These are phyloP conservation scores for Malassezia pachydermatis DNA, from an alignment of 1,284 basidiomycete species.

Conservation along the genomic window DNA sequence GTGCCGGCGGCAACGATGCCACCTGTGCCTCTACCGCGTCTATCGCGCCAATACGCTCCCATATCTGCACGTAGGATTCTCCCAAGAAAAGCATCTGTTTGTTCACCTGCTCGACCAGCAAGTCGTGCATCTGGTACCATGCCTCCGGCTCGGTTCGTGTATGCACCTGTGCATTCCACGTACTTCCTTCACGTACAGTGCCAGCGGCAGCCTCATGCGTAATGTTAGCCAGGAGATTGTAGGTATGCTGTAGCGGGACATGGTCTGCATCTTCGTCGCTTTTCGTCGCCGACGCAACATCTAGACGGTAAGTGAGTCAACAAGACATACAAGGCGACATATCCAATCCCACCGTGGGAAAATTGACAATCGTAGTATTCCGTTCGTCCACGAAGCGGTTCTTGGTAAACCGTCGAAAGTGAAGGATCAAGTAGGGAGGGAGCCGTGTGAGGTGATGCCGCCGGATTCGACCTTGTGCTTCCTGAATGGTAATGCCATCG, in stretches of 20 bases:
- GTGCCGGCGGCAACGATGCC: neutral
- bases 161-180: constrained; percentile 86
- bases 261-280: constrained; percentile 48
- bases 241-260: constrained; percentile 57
- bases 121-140: constrained; percentile 94
- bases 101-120: constrained; percentile 86
- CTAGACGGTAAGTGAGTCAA: constrained; percentile 66
- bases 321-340: constrained; percentile 51
- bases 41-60: constrained; percentile 7
- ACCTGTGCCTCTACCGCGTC: neutral
- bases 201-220: constrained; percentile 88
- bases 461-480: constrained; percentile 47
- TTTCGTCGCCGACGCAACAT: constrained; percentile 42
- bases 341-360: constrained; percentile 82
- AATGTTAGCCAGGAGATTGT: constrained; percentile 91
- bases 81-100: constrained; percentile 97
- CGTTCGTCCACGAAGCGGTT: constrained; percentile 97
- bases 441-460: constrained; percentile 78
- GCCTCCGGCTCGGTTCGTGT: constrained; percentile 50
- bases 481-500: constrained; percentile 57
- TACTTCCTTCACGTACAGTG: constrained; percentile 73
- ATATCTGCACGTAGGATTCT: constrained; percentile 68
- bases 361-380: constrained; percentile 97
- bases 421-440: constrained; percentile 83
- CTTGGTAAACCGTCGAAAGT: constrained; percentile 96